Conservation (phyloP, 371 early-diverging fungal species). For the Mortierella sp. region DNA sequence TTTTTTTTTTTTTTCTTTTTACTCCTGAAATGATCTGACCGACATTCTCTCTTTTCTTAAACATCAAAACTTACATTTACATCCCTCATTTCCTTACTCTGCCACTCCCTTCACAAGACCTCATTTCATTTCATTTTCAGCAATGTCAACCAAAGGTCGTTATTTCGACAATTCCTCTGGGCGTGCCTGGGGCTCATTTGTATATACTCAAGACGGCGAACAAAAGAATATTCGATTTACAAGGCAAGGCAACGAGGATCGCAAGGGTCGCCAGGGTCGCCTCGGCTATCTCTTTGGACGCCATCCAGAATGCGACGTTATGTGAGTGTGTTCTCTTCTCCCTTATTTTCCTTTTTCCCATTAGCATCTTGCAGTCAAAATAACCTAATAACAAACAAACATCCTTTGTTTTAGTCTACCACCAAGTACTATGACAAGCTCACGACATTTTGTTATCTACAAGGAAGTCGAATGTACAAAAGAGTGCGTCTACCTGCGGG, state of each 20-base stretch:
- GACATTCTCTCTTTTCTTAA: not conserved
- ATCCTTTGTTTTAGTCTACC: conserved; percentile 9
- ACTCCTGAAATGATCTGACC: not conserved
- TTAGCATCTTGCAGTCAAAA: not conserved
- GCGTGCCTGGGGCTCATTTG: conserved; percentile 25
- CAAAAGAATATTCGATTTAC: conserved; percentile 6
- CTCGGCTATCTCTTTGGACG: conserved; percentile 77
- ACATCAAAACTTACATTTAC: not conserved
- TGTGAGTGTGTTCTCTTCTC: conserved; percentile 38
- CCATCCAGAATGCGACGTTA: conserved; percentile 68
- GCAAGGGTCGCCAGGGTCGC: conserved; percentile 12
- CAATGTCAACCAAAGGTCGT: conserved; percentile 3
- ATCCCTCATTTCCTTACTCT: not conserved
- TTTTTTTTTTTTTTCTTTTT: not conserved
- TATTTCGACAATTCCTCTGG: not conserved
- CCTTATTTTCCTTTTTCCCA: not conserved
- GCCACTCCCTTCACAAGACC: not conserved
- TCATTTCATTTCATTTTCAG: no score
- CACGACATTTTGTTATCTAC: conserved; percentile 80
- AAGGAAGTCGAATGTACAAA: conserved; percentile 48
- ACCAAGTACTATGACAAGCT: conserved; percentile 62
- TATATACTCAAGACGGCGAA: not conserved
- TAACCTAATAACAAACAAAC: not conserved
- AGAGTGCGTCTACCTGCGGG: conserved; percentile 27
- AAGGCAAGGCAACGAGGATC: conserved; percentile 20